Base-by-base conservation (phyloP, 176 grass and related monocot species). In the Zea luxurians region DNA sequence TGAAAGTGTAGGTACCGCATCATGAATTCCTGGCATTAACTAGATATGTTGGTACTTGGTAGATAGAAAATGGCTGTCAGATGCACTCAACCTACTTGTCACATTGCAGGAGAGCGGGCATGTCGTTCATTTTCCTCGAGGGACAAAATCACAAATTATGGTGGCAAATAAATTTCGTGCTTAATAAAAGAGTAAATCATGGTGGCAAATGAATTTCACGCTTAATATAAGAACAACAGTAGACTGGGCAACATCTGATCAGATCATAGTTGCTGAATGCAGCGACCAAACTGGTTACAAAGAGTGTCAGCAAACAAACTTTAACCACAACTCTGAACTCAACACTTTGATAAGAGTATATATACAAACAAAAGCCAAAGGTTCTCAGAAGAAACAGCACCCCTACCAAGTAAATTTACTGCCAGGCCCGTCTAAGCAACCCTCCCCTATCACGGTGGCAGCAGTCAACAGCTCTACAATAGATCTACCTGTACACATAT, bases 351-450 rank as follows among this genome's bases (percentile, higher is more conserved):
- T 8, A 40, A 75, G 13, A 27, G 27, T 1, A 27, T 27, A 27
- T 27, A 27, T 46, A 58, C 27, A 10, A 66, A 37, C 16, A 61
- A 62, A 38, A 10, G n/a, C 48, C 66, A 27, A 82, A 66, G 2
- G 4, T 50, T 1, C 53, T 40, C 8, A 17, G 35, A 18, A 57
- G 12, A 21, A 64, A 37, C 7, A 27, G 11, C 36, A 50, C 36
- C 55, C 13, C 20, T 35, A 66, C 17, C 57, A 73, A 61, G 46
- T 73, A 11, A 11, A 71, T 73, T 71, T 87, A 78, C 80, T 83
- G 35, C 7, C 2, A 65, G 38, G 21, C 9, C 13, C 41, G 13
- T 40, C 27, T 65, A 47, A 21, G 4, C 55, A 58, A 21, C n/a
- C 55, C 54, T 58, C 7, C 53, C 54, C 37, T 16, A 49, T 38